Evolutionary conservation across 1,139 yeast species (phyloP).

Genomic region (Geotrichum klebahnii): DNA sequence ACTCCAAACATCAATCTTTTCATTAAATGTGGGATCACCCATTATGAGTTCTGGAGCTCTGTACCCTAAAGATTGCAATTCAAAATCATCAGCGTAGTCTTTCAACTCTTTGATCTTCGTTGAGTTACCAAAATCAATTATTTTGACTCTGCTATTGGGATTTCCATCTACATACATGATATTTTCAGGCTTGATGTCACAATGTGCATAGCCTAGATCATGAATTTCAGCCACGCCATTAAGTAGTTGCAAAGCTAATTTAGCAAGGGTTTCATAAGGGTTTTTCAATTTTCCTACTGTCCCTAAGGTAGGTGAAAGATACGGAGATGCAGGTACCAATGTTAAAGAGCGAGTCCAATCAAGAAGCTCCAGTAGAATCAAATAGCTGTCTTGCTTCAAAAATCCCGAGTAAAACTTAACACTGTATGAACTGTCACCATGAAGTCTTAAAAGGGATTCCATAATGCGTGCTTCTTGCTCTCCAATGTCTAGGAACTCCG

Average conservation of each 20-base stretch:
- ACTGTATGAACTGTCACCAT: background rate
- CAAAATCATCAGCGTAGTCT: slow-evolving; percentile 29
- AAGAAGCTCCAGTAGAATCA: slow-evolving; percentile 23
- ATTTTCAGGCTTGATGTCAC: slow-evolving; percentile 83
- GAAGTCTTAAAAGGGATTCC: background rate
- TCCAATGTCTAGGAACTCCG: slow-evolving; percentile 19
- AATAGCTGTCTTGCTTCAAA: slow-evolving; percentile 19
- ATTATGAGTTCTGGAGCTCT: slow-evolving; percentile 34
- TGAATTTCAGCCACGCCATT: slow-evolving; percentile 37
- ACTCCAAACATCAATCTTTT: slow-evolving; percentile 32
- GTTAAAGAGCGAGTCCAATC: slow-evolving; percentile 22
- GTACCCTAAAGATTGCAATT: slow-evolving; percentile 31
- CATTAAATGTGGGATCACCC: slow-evolving; percentile 30
- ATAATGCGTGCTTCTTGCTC: slow-evolving; percentile 23
- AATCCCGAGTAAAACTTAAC: slow-evolving; percentile 22
- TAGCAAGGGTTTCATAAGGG: slow-evolving; percentile 26
- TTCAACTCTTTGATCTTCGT: slow-evolving; percentile 22
- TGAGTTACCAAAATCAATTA: slow-evolving; percentile 32
- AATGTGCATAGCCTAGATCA: slow-evolving; percentile 58
- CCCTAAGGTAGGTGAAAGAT: background rate
- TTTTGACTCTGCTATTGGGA: slow-evolving; percentile 24
- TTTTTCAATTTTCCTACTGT: background rate
- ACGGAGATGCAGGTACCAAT: slow-evolving; percentile 8
- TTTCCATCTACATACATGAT: slow-evolving; percentile 43
- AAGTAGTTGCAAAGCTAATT: slow-evolving; percentile 30